Evolutionary conservation across 2,329 filamentous ascomycete species (phyloP).

Genomic region (Fusarium fracticaudum): DNA sequence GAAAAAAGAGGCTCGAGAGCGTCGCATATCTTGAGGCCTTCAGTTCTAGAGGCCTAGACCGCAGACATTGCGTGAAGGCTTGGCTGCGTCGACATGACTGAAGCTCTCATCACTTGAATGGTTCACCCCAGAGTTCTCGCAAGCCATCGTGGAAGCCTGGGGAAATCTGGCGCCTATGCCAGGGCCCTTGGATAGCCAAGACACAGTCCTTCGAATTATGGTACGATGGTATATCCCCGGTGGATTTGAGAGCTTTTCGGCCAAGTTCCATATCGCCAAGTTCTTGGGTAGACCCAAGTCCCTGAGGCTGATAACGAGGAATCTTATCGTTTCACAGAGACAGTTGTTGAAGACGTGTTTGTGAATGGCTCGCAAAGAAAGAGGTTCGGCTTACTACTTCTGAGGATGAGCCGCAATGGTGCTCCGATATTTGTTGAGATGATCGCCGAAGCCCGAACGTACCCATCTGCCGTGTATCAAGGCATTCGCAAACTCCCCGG

Average conservation of each 20-base stretch:
- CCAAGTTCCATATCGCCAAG: conserved; percentile 29
- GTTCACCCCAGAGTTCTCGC: conserved; percentile 31
- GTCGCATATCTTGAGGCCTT: conserved; percentile 15
- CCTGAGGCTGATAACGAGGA: conserved; percentile 6
- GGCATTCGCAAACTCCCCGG: conserved; percentile 10
- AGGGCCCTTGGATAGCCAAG: conserved; percentile 19
- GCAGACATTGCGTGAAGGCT: conserved; percentile 1
- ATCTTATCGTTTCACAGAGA: neutral
- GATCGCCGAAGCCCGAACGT: conserved; percentile 27
- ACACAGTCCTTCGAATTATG: conserved; percentile 8
- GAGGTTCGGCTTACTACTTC: conserved; percentile 13
- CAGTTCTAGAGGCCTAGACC: neutral
- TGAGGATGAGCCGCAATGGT: conserved; percentile 12
- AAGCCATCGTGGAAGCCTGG: conserved; percentile 23
- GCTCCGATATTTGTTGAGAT: neutral
- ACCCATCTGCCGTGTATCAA: conserved; percentile 6
- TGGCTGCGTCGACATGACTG: conserved; percentile 22
- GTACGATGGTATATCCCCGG: conserved; percentile 6
- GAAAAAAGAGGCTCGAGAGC: neutral
- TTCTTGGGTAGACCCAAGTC: neutral
- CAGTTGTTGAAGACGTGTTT: neutral
- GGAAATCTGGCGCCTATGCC: conserved; percentile 27
- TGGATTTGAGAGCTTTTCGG: conserved; percentile 23
- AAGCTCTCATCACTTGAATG: neutral
- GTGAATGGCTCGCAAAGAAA: conserved; percentile 1